These are phyloP conservation scores for Herpetomonas tarakana DNA, from an alignment of 208 protist genomes.

Conservation along the genomic window DNA sequence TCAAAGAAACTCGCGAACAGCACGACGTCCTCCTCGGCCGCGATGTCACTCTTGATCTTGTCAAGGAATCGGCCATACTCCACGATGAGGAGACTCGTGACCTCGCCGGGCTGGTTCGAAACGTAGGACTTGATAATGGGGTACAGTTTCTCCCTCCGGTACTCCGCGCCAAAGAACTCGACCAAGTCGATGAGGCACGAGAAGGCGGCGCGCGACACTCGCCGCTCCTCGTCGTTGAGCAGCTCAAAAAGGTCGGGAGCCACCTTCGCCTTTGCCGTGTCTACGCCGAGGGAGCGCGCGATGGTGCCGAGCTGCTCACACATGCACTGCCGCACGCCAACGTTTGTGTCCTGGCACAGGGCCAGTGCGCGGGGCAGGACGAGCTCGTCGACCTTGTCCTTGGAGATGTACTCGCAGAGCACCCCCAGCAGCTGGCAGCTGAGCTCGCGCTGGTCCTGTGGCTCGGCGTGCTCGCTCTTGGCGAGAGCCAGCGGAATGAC, in stretches of 20 bases:
- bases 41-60: slow-evolving; percentile 83
- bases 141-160: slow-evolving; percentile 79
- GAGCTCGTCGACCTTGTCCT: slow-evolving; percentile 52
- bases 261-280: slow-evolving; percentile 69
- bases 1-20: slow-evolving; percentile 86
- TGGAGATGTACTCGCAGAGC: slow-evolving; percentile 53
- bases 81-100: slow-evolving; percentile 73
- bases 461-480: slow-evolving; percentile 85
- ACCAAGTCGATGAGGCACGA: slow-evolving; percentile 87
- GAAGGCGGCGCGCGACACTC: slow-evolving; percentile 81
- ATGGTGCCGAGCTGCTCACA: slow-evolving; percentile 83
- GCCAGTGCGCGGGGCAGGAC: slow-evolving; percentile 75
- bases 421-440: slow-evolving; percentile 81
- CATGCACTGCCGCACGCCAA: slow-evolving; percentile 78
- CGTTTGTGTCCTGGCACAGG: slow-evolving; percentile 90
- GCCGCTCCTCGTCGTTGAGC: slow-evolving; percentile 88
- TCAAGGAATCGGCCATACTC: slow-evolving; percentile 88
- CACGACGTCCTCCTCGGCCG: slow-evolving; percentile 65
- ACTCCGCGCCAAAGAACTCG: slow-evolving; percentile 86
- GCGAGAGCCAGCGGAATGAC: slow-evolving; percentile 67
- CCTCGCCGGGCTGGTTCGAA: slow-evolving; percentile 77
- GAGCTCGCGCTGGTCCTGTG: slow-evolving; percentile 86
- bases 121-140: slow-evolving; percentile 89
- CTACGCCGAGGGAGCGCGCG: slow-evolving; percentile 69
- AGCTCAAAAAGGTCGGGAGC: slow-evolving; percentile 86